Evolutionary conservation across 2,329 filamentous ascomycete genomes (phyloP).

Genomic region (Chaetomium strumarium): DNA sequence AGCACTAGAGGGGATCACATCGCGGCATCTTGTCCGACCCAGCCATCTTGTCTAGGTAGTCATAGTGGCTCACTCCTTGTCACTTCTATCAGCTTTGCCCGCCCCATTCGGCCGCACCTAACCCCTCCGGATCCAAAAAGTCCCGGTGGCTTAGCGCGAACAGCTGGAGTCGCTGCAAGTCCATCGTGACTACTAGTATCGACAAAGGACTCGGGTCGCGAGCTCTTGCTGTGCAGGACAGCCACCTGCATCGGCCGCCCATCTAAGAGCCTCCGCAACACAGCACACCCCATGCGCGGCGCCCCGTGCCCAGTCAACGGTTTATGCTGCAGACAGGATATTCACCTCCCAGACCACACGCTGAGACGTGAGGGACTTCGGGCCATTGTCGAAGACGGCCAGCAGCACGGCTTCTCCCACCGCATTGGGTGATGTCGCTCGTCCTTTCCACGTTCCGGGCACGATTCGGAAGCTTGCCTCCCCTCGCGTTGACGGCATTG

Average conservation of each 20-base stretch:
- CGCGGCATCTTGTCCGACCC: conserved; percentile 48
- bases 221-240: conserved; percentile 3
- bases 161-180: conserved; percentile 6
- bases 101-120: conserved; percentile 15
- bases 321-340: neutral
- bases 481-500: conserved; percentile 15
- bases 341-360: neutral
- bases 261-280: neutral
- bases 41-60: conserved; percentile 30
- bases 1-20: conserved; percentile 40
- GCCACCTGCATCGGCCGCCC: neutral
- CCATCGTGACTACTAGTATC: conserved; percentile 1
- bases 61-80: conserved; percentile 9
- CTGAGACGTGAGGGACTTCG: conserved; percentile 1
- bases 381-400: conserved; percentile 6
- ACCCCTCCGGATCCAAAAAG: conserved; percentile 14
- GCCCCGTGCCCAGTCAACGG: neutral
- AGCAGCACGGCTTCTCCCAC: conserved; percentile 6
- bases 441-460: conserved; percentile 15
- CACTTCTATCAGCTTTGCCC: conserved; percentile 9
- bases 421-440: conserved; percentile 25
- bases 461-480: conserved; percentile 22
- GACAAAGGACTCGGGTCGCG: neutral
- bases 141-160: conserved; percentile 6
- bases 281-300: neutral